Percentiles rank a stretch among this genome's conserved stretches.
These are phyloP conservation scores for Auricularia heimuer DNA, from an alignment of 768 basidiomycete species.

Conservation along the genomic window DNA sequence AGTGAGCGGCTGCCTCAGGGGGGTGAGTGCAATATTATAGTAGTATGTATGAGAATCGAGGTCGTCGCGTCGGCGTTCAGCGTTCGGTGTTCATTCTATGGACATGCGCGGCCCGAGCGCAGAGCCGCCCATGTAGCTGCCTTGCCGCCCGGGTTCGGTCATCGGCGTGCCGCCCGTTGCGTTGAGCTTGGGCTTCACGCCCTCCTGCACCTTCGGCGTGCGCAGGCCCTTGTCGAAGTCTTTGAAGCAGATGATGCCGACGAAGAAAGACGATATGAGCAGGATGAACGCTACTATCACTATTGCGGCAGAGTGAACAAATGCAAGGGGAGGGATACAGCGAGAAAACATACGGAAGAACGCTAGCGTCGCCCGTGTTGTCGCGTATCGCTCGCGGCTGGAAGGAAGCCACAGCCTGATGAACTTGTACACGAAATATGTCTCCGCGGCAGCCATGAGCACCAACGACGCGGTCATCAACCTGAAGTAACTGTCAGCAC, in stretches of 20 bases:
- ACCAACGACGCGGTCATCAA: constrained; percentile 63
- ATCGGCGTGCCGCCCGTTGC: constrained; percentile 33
- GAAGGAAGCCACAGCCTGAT: constrained; percentile 66
- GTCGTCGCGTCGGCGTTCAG: too few species aligned
- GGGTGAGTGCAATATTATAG: too few species aligned
- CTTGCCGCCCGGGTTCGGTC: constrained; percentile 28
- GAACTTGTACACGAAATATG: constrained; percentile 82
- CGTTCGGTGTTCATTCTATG: constrained; percentile 45
- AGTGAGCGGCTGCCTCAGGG: too few species aligned
- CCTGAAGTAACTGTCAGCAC: constrained; percentile 27
- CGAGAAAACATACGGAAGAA: constrained; percentile 53
- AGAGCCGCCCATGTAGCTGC: constrained; percentile 40
- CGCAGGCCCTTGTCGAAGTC: constrained; percentile 78
- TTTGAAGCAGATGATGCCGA: constrained; percentile 68
- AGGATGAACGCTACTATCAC: constrained; percentile 70
- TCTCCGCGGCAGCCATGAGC: constrained; percentile 68
- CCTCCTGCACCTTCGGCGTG: constrained; percentile 52
- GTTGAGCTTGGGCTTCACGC: constrained; percentile 1
- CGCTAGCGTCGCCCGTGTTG: constrained; percentile 73
- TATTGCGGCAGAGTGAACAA: constrained; percentile 18
- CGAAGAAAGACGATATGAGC: constrained; percentile 59
- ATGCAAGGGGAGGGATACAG: background rate
- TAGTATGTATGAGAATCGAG: too few species aligned
- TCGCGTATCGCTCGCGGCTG: constrained; percentile 43
- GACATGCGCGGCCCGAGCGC: constrained; percentile 58